phyloP scores from a whole-genome alignment of 192 early-diverging fungal species.

The Backusella mclennaniae region DNA sequence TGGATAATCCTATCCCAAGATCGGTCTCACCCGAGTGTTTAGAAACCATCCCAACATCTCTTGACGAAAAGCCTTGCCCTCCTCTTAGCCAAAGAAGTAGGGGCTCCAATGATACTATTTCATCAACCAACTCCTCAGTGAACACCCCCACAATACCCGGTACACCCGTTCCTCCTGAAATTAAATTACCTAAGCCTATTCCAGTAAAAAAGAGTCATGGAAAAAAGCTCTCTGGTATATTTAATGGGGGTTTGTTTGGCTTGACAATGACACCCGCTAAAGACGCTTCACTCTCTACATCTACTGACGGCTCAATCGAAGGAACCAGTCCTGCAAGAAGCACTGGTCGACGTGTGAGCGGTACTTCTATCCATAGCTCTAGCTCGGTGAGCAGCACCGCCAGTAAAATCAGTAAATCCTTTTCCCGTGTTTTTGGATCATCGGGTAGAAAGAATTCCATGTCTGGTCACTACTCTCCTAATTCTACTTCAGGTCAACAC shows the following conservation, averaged over 20 bases:
- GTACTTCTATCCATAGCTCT: not conserved
- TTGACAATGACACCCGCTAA: not conserved
- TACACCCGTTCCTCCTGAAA: conserved; percentile 10
- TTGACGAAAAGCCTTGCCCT: not conserved
- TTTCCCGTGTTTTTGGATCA: not conserved
- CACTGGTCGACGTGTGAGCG: not conserved
- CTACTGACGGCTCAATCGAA: not conserved
- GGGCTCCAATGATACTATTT: conserved; percentile 11
- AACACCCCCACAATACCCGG: not conserved
- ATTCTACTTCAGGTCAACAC: not conserved
- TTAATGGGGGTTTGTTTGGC: conserved; percentile 1
- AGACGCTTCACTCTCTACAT: not conserved
- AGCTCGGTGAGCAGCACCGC: conserved; percentile 11
- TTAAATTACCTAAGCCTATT: conserved; percentile 4
- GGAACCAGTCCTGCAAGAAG: not conserved
- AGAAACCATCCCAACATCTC: not conserved
- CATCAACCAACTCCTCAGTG: not conserved
- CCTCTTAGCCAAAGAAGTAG: conserved; percentile 1
- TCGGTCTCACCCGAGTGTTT: conserved; percentile 7
- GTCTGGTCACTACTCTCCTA: not conserved
- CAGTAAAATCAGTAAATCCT: conserved; percentile 11
- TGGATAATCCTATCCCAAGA: conserved; percentile 8
- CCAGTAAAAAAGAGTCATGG: not conserved
- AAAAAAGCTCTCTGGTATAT: not conserved
- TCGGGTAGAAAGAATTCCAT: not conserved